These are phyloP conservation scores for Immersiella caudata DNA, from an alignment of 495 filamentous ascomycete genomes.

Conservation along the genomic window DNA sequence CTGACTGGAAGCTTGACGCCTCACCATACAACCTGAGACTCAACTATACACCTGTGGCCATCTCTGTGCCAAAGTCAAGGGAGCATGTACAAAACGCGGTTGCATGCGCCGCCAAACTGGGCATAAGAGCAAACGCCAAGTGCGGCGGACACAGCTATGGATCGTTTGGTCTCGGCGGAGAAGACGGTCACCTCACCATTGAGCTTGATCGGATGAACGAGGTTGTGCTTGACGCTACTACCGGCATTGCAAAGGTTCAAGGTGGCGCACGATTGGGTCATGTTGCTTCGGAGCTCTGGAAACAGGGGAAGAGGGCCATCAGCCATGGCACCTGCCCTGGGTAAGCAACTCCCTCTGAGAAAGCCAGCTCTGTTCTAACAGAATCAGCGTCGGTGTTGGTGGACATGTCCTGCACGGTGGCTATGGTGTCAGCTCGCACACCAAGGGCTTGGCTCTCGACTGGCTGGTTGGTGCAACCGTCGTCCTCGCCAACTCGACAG, in stretches of 20 bases:
- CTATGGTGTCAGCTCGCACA: slow-evolving; percentile 49
- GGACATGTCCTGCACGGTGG: slow-evolving; percentile 51
- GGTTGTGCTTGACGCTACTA: slow-evolving; percentile 41
- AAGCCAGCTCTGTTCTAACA: slow-evolving; percentile 11
- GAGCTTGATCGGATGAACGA: slow-evolving; percentile 51
- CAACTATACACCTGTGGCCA: slow-evolving; percentile 43
- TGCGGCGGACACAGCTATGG: slow-evolving; percentile 53
- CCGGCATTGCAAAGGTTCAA: slow-evolving; percentile 45
- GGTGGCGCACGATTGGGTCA: slow-evolving; percentile 47
- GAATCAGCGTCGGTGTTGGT: slow-evolving; percentile 43
- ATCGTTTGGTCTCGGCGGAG: slow-evolving; percentile 50
- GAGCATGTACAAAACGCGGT: slow-evolving; percentile 48
- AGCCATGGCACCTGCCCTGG: slow-evolving; percentile 53
- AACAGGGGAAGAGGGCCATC: slow-evolving; percentile 47
- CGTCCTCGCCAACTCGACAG: slow-evolving; percentile 46
- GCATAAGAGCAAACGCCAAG: slow-evolving; percentile 50
- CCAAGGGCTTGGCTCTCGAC: slow-evolving; percentile 47
- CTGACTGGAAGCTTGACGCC: slow-evolving; percentile 45
- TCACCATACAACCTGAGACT: slow-evolving; percentile 47
- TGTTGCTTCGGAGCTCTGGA: slow-evolving; percentile 46
- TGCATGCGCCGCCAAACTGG: slow-evolving; percentile 41
- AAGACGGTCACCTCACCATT: slow-evolving; percentile 50
- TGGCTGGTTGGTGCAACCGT: slow-evolving; percentile 49
- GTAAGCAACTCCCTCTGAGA: slow-evolving; percentile 24
- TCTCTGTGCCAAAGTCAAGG: slow-evolving; percentile 43